Conservation (phyloP, 164 flowering plant genomes). For the Chloranthus sessilifolius region DNA sequence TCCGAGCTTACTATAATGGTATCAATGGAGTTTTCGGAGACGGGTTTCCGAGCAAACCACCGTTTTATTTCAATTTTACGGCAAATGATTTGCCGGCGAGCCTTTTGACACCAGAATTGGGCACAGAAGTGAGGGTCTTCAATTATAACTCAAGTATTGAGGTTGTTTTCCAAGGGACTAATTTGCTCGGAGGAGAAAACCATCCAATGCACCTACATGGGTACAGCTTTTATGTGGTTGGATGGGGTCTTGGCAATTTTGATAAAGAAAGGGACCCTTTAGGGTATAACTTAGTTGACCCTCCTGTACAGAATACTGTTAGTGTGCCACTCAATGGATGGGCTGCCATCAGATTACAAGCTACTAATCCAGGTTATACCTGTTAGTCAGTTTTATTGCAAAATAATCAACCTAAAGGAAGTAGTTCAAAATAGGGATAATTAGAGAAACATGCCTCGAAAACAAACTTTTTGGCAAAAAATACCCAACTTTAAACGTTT, state of each 20-base stretch:
- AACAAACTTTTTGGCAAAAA: too few relatives aligned
- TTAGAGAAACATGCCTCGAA: too few relatives aligned
- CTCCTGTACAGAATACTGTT: slow-evolving; percentile 40
- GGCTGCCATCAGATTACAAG: slow-evolving; percentile 47
- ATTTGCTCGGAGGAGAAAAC: slow-evolving; percentile 17
- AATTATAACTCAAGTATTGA: slow-evolving; percentile 36
- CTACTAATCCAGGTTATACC: slow-evolving; percentile 67
- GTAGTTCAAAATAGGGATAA: too few relatives aligned
- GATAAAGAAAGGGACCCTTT: slow-evolving; percentile 35
- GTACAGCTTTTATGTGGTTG: slow-evolving; percentile 51
- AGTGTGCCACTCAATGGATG: slow-evolving; percentile 53
- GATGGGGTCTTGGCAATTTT: slow-evolving; percentile 54
- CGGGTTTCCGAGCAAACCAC: slow-evolving; percentile 38
- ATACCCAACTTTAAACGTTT: too few relatives aligned
- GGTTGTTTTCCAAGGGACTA: slow-evolving; percentile 46
- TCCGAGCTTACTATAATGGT: slow-evolving; percentile 38
- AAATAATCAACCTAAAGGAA: too few relatives aligned
- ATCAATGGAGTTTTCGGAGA: slow-evolving; percentile 28
- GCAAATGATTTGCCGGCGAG: slow-evolving; percentile 19
- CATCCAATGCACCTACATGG: slow-evolving; percentile 74
- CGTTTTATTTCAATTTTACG: slow-evolving; percentile 30
- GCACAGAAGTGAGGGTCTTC: slow-evolving; percentile 36
- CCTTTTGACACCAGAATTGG: slow-evolving; percentile 16
- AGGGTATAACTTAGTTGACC: slow-evolving; percentile 52
- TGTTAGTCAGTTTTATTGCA: too few relatives aligned